These are phyloP conservation scores for Lotus japonicus DNA, from an alignment of 306 rosid genomes.

Conservation along the genomic window DNA sequence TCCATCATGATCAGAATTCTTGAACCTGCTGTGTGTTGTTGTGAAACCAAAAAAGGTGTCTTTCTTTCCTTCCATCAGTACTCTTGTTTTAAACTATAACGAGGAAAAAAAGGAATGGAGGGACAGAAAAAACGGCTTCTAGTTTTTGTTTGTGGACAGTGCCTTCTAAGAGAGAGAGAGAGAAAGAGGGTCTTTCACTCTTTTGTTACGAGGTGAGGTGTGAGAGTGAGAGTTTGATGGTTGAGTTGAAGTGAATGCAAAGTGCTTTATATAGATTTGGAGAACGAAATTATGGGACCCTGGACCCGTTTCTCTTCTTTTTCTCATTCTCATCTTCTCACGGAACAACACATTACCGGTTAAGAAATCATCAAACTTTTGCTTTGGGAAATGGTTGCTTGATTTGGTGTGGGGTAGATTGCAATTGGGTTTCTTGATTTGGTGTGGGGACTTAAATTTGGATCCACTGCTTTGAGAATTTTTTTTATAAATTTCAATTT, in stretches of 20 bases:
- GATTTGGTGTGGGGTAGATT: no score
- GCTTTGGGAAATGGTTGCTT: constrained; percentile 2
- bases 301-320: constrained; percentile 19
- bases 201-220: constrained; percentile 10
- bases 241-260: constrained; percentile 16
- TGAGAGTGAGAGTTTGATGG: constrained; percentile 17
- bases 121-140: background rate
- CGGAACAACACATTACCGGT: background rate
- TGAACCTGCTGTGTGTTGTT: no score
- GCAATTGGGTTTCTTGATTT: no score
- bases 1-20: constrained; percentile 22
- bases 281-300: constrained; percentile 14
- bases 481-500: no score
- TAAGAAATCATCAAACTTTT: background rate
- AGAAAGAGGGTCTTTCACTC: no score
- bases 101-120: no score
- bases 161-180: no score
- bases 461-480: no score
- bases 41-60: constrained; percentile 19
- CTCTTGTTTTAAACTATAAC: background rate
- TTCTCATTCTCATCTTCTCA: constrained; percentile 15
- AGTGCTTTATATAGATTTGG: constrained; percentile 33
- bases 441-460: no score
- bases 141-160: background rate
- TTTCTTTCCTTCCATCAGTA: no score